Evolutionary conservation across 495 filamentous ascomycete genomes (phyloP).

Genomic region (Paragyromitra xinjiangensis): DNA sequence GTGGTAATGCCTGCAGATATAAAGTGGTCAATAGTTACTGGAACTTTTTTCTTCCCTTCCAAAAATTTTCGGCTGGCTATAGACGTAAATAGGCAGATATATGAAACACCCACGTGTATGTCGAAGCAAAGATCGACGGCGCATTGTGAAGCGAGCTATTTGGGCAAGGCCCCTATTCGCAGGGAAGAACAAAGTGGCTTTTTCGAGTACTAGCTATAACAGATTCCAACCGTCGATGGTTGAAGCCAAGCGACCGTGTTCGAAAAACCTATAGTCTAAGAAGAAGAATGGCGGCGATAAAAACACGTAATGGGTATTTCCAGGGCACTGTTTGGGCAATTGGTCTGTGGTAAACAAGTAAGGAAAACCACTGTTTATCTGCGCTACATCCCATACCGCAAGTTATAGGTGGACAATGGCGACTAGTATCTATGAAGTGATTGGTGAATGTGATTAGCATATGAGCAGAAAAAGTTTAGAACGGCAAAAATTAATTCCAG

Average conservation of each 20-base stretch:
- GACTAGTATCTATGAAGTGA: background rate
- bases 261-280: background rate
- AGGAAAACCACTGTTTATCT: no score
- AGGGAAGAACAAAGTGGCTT: background rate
- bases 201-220: background rate
- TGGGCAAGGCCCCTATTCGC: background rate
- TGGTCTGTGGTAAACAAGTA: no score
- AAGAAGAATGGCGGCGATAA: background rate
- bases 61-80: background rate
- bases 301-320: background rate
- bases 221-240: background rate
- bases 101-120: background rate
- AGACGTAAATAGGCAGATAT: background rate
- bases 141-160: background rate
- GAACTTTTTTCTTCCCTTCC: background rate
- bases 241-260: background rate
- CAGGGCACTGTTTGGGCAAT: no score
- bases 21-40: background rate
- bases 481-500: background rate
- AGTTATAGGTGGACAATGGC: background rate
- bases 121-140: constrained; percentile 8
- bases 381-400: no score
- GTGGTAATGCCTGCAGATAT: background rate
- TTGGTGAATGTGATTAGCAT: constrained; percentile 12
- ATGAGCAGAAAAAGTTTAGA: constrained; percentile 16